Evolutionary conservation across 1,284 basidiomycete species (phyloP).

Genomic region (Puccinia coronata): DNA sequence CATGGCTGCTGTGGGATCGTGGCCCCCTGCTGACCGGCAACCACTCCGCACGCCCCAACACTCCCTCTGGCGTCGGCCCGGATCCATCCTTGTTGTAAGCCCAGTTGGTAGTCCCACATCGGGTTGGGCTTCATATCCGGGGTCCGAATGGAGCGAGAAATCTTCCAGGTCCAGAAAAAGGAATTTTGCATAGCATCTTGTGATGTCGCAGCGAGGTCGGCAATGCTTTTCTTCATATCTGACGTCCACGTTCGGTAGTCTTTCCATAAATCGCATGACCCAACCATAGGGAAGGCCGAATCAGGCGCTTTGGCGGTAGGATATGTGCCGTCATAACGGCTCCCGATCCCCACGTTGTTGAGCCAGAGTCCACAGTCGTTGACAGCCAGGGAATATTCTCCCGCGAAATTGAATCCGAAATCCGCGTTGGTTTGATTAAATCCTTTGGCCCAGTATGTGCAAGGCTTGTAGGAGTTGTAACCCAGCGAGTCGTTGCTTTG

Average conservation of each 20-base stretch:
- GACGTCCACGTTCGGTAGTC: constrained; percentile 51
- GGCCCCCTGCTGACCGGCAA: constrained; percentile 28
- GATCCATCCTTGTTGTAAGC: constrained; percentile 52
- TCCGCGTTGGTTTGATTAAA: constrained; percentile 53
- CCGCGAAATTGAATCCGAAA: constrained; percentile 58
- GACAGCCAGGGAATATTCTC: constrained; percentile 55
- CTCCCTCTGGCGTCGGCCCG: constrained; percentile 44
- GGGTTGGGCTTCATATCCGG: constrained; percentile 53
- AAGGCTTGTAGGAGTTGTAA: constrained; percentile 53
- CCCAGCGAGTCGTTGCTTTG: constrained; percentile 46
- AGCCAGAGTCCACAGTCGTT: constrained; percentile 53
- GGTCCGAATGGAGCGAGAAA: constrained; percentile 49
- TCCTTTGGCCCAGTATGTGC: constrained; percentile 54
- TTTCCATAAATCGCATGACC: constrained; percentile 53
- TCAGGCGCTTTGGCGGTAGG: constrained; percentile 28
- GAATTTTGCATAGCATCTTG: constrained; percentile 56
- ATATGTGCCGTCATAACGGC: constrained; percentile 51
- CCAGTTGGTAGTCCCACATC: constrained; percentile 52
- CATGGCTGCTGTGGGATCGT: constrained; percentile 31
- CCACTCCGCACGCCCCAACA: constrained; percentile 25
- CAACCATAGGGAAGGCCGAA: constrained; percentile 31
- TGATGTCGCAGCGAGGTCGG: constrained; percentile 52
- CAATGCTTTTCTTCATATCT: constrained; percentile 52
- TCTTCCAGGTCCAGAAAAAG: constrained; percentile 55
- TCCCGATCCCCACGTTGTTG: constrained; percentile 51